Conservation (phyloP, 371 early-diverging fungal genomes). For the Circinella minor region DNA sequence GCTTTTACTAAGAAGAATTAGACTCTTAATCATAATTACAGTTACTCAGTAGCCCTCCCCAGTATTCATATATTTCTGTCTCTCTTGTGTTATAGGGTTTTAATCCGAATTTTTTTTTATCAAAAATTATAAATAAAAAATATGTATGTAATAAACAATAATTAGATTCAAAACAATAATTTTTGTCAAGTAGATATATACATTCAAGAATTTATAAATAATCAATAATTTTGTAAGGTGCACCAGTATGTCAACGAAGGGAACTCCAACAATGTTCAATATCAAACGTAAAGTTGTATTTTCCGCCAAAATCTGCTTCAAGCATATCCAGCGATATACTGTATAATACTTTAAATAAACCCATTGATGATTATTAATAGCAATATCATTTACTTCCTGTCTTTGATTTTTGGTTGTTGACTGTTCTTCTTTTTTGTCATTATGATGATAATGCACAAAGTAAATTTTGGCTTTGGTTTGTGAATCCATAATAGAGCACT, state of each 20-base stretch:
- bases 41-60: no score
- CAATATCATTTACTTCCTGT: background rate
- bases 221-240: constrained; percentile 47
- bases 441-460: constrained; percentile 53
- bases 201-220: constrained; percentile 15
- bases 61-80: no score
- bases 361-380: constrained; percentile 29
- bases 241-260: constrained; percentile 40
- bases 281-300: constrained; percentile 57
- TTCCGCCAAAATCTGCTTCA: constrained; percentile 70
- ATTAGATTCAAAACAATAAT: no score
- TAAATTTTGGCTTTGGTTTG: constrained; percentile 85
- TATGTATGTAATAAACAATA: no score
- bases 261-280: constrained; percentile 65
- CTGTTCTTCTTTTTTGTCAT: background rate
- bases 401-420: constrained; percentile 18
- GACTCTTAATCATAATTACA: no score
- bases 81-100: no score
- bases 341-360: constrained; percentile 56
- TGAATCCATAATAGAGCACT: constrained; percentile 89
- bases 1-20: no score
- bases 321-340: constrained; percentile 61
- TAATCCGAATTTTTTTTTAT: no score
- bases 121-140: no score
- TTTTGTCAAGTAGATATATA: no score